phyloP scores from a whole-genome alignment of 2,329 filamentous ascomycete genomes.

The Aspergillus proliferans region DNA sequence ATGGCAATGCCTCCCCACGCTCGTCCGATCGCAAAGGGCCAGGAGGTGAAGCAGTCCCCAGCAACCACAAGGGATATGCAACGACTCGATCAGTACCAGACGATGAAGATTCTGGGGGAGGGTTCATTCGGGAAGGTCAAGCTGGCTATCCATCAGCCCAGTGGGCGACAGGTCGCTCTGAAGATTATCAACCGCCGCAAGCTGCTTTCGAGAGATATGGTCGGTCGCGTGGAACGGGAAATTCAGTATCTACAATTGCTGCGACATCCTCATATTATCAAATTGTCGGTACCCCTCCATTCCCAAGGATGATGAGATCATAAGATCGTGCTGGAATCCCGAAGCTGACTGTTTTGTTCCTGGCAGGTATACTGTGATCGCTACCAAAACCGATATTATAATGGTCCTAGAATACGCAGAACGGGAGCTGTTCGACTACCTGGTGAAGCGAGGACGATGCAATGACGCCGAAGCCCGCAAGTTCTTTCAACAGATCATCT shows the following conservation, averaged over 20 bases:
- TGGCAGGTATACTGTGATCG: slow-evolving; percentile 85
- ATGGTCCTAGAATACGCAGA: slow-evolving; percentile 99
- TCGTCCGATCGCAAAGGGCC: slow-evolving; percentile 25
- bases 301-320: not conserved
- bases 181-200: slow-evolving; percentile 98
- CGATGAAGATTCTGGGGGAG: slow-evolving; percentile 85
- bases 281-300: slow-evolving; percentile 59
- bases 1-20: slow-evolving; percentile 34
- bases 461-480: slow-evolving; percentile 86
- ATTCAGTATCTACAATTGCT: slow-evolving; percentile 96
- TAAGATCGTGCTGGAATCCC: not conserved
- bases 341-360: slow-evolving; percentile 11
- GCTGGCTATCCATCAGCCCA: slow-evolving; percentile 85
- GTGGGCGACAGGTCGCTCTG: slow-evolving; percentile 88
- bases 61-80: slow-evolving; percentile 59
- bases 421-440: slow-evolving; percentile 95
- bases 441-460: slow-evolving; percentile 89
- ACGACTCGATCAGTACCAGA: slow-evolving; percentile 84
- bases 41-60: slow-evolving; percentile 36
- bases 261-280: slow-evolving; percentile 97
- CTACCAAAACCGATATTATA: slow-evolving; percentile 87
- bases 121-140: slow-evolving; percentile 99
- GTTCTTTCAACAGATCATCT: slow-evolving; percentile 99
- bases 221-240: slow-evolving; percentile 91
- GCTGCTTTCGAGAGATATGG: slow-evolving; percentile 95